Percentiles rank a stretch among this genome's conserved stretches.
Conservation (phyloP, 148 eudicot species). For the Nepenthes gracilis region DNA sequence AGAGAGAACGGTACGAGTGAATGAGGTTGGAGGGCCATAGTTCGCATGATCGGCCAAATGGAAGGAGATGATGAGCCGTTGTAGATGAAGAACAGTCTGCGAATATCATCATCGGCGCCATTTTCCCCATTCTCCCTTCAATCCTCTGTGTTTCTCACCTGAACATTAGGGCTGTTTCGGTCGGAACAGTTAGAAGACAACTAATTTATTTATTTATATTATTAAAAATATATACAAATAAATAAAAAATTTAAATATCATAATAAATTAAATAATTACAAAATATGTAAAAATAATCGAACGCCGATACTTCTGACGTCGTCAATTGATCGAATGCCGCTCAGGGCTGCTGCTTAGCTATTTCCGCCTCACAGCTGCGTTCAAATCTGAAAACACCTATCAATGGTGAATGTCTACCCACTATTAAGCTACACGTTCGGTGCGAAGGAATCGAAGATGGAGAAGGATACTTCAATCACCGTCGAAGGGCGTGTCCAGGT, state of each 20-base stretch:
- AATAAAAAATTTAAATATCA: no score
- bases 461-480: constrained; percentile 93
- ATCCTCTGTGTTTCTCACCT: no score
- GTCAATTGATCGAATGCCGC: no score
- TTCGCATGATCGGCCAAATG: constrained; percentile 8
- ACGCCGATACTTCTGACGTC: no score
- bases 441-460: constrained; percentile 84
- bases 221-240: no score
- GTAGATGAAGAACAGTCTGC: constrained; percentile 37
- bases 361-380: neutral
- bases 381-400: neutral
- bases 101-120: constrained; percentile 32
- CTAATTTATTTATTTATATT: no score
- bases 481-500: constrained; percentile 2
- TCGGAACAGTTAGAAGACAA: no score
- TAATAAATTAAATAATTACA: no score
- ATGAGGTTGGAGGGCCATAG: constrained; percentile 8
- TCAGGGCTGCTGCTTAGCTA: no score
- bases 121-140: constrained; percentile 3
- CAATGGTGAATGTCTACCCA: constrained; percentile 59
- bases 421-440: constrained; percentile 80
- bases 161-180: no score
- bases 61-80: constrained; percentile 24
- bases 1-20: constrained; percentile 13
- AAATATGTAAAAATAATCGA: no score